Percentiles rank a stretch among this genome's conserved stretches.
phyloP scores from a whole-genome alignment of 2,329 filamentous ascomycete species.

The Alternaria dauci region DNA sequence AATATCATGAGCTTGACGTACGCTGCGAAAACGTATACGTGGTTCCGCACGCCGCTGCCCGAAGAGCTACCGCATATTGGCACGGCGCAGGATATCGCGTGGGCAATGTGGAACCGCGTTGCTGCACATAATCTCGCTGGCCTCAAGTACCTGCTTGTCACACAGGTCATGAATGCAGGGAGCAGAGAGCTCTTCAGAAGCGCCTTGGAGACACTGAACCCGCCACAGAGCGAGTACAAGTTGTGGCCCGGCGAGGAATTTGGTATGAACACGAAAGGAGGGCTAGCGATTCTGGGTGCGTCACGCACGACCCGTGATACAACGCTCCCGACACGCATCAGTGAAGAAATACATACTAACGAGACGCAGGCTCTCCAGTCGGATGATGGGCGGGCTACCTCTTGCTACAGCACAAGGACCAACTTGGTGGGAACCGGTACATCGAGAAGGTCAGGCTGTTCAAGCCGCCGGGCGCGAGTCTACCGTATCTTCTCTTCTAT shows the following conservation, averaged over 20 bases:
- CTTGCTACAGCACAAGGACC: constrained; percentile 20
- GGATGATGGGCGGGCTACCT: constrained; percentile 21
- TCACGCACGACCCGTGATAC: neutral
- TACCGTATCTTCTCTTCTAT: constrained; percentile 21
- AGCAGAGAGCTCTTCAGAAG: constrained; percentile 8
- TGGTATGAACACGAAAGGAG: constrained; percentile 2
- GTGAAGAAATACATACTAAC: neutral
- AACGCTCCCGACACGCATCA: neutral
- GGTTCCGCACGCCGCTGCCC: constrained; percentile 9
- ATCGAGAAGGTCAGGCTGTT: constrained; percentile 22
- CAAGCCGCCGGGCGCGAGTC: neutral
- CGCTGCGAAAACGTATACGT: constrained; percentile 12
- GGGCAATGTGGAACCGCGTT: constrained; percentile 24
- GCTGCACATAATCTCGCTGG: neutral
- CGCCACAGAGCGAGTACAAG: constrained; percentile 15
- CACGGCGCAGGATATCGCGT: constrained; percentile 17
- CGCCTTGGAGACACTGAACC: constrained; percentile 6
- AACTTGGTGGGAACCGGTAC: constrained; percentile 18
- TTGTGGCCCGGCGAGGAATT: constrained; percentile 22
- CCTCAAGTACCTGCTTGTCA: constrained; percentile 22
- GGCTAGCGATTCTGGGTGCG: constrained; percentile 17
- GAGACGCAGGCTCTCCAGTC: constrained; percentile 12
- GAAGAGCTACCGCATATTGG: constrained; percentile 16
- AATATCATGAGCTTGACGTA: constrained; percentile 17
- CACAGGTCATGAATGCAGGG: constrained; percentile 15